Conservation (phyloP, 768 basidiomycete species). For the Lentinus tigrinus region DNA sequence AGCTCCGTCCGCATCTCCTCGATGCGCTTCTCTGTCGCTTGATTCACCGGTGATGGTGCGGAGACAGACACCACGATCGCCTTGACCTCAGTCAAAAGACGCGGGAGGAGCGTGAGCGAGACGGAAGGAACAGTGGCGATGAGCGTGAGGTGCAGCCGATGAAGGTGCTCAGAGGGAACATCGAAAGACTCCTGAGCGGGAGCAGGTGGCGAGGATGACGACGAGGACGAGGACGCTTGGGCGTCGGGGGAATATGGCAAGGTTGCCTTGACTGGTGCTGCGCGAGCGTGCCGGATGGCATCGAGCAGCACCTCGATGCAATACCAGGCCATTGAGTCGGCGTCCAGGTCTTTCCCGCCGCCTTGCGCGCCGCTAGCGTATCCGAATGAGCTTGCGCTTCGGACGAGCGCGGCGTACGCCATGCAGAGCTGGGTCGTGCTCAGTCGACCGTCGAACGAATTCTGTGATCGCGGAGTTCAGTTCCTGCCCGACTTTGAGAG, state of each 20-base stretch:
- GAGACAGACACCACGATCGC: conserved; percentile 1
- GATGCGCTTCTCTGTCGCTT: background rate
- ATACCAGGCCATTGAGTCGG: conserved; percentile 60
- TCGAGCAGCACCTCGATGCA: conserved; percentile 59
- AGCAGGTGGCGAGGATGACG: background rate
- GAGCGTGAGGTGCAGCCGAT: conserved; percentile 64
- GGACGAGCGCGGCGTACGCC: conserved; percentile 72
- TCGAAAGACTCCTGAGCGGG: background rate
- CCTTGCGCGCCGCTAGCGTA: conserved; percentile 12
- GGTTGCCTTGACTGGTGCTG: background rate
- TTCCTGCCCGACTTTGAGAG: background rate
- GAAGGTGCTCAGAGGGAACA: conserved; percentile 29
- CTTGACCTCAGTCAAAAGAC: conserved; percentile 49
- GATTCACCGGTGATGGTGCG: background rate
- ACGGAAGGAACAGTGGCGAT: conserved; percentile 66
- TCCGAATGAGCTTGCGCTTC: conserved; percentile 50
- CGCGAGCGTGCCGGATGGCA: conserved; percentile 34
- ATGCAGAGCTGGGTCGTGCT: conserved; percentile 66
- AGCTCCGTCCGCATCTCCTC: conserved; percentile 40
- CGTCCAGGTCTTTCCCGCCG: background rate
- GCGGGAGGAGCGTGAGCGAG: conserved; percentile 53
- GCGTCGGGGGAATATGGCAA: conserved; percentile 19
- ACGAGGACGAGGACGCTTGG: conserved; percentile 2
- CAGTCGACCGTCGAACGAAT: conserved; percentile 59
- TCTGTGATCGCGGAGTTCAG: conserved; percentile 38